Evolutionary conservation across 495 filamentous ascomycete genomes (phyloP), one percentile per base, ranked within the genome.

Genomic region (Aspergillus carlsbadensis): DNA sequence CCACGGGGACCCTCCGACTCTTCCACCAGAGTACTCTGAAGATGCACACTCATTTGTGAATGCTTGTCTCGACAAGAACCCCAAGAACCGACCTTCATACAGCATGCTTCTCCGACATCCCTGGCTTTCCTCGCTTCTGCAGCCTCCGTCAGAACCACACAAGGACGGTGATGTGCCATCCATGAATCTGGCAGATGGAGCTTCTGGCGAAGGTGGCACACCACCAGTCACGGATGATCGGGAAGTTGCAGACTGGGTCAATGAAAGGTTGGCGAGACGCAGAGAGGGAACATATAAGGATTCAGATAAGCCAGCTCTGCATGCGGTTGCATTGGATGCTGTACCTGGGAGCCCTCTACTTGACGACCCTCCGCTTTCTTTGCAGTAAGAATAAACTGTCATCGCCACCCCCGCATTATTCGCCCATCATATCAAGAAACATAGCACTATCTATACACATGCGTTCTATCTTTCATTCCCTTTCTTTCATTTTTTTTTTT

Each of bases 1-100:
- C 20, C 90, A 98, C 65, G 94, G 94, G 43, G 91, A 96, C 15
- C 89, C 95, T 18, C 94, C 95, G 0, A 86, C 88, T 62, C 81
- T 98, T 17, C 94, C 94, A 26, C 81, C 88, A 31, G 84, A 82
- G 21, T 98, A 87, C 71, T 93, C 91, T 0, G 80, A 87, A 34
- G 79, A 84, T 5, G 92, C 95, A 0, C 87, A 87, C 34, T 86
- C 92, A 54, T 98, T 98, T 73, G 92, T 98, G 39, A 78, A 79
- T 18, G 86, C 88, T 44, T 98, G 95, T 69, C 81, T 98, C 43
- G 90, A 96, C 72, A 98, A 98, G 70, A 87, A 88, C 54, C 92
- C 94, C 2, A 90, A 88, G 50, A 83, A 94, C 29, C 88, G 94
- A 14, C 94, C 93, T 18, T 91, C 88, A 2, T 98, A 98, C 71